Base-by-base conservation (phyloP, 345 rosid species). In the Populus euphratica region DNA sequence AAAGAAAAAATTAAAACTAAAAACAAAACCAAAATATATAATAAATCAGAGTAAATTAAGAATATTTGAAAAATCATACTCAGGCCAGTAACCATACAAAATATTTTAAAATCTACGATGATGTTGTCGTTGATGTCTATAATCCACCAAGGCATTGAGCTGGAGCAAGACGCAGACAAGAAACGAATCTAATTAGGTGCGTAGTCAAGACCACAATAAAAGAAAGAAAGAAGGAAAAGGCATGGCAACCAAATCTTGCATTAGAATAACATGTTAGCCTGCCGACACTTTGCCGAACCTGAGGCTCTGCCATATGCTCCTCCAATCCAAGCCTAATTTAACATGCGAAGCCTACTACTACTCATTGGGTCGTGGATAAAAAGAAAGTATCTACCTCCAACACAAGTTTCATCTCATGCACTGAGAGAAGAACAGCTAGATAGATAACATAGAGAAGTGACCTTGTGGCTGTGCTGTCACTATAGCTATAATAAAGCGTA, bases 261-360 rank as follows among this genome's bases (percentile, higher is more conserved):
- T 27, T 9, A 41, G 44, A 61, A 68, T 20, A 31, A 56, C 56
- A 36, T 27, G 36, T 7, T 23, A 33, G 49, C 38, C 83, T 76
- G 79, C 79, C 83, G 79, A 76, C 83, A 76, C 73, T 39, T 38
- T 4, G 59, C 79, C 76, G 25, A 64, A 4, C 76, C 79, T 70
- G 7, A 74, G 81, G 64, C 35, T 74, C 16, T 69, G 64, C 2
- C 20, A 36, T n/a, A 8, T 1, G 65, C 38, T 64, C 11, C 25
- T 13, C 11, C 17, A 17, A 33, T 23, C 81, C 81, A 50, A 73
- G 41, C 74, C 77, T 79, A 23, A 23, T 33, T 73, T 43, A 36
- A 9, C 63, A 68, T 73, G 77, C 69, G 67, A 12, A 21, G 56
- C 47, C 62, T 8, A 0, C 36, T 0, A 0, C 36, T 33, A 0